These are phyloP conservation scores for Circinella umbellata DNA, from an alignment of 371 early-diverging fungal genomes.

Conservation along the genomic window DNA sequence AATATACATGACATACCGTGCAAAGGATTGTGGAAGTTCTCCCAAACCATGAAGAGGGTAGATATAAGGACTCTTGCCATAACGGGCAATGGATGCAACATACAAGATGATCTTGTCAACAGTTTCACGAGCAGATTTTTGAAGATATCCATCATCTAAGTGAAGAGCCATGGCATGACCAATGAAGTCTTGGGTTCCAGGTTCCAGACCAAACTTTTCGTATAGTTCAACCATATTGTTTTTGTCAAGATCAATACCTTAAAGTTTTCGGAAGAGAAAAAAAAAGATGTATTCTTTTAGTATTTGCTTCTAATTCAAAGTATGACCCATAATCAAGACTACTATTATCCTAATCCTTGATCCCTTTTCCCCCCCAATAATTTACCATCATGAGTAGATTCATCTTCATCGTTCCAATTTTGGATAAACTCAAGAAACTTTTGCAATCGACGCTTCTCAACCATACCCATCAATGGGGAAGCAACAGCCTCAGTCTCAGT, in stretches of 20 bases:
- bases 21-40: conserved; percentile 99
- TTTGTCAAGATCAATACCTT: conserved; percentile 74
- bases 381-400: conserved; percentile 77
- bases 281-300: background rate
- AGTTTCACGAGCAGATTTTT: conserved; percentile 88
- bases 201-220: conserved; percentile 89
- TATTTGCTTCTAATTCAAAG: background rate
- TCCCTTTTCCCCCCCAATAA: background rate
- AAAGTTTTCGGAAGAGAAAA: background rate
- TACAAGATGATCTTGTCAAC: conserved; percentile 95
- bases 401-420: conserved; percentile 81
- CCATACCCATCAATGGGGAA: conserved; percentile 89
- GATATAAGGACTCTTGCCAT: conserved; percentile 99
- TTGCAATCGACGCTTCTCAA: conserved; percentile 96
- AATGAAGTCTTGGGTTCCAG: conserved; percentile 96
- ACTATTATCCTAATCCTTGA: background rate
- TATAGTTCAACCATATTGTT: conserved; percentile 91
- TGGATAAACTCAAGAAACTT: conserved; percentile 98
- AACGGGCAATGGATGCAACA: conserved; percentile 93
- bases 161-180: conserved; percentile 99
- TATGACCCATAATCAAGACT: no score
- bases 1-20: conserved; percentile 66
- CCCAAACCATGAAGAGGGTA: conserved; percentile 99
- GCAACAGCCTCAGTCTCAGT: conserved; percentile 90
- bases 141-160: conserved; percentile 93